A percentile compares a stretch with the other conserved stretches of the same genome.
phyloP scores from a whole-genome alignment of 106 monocot species.

The Acorus gramineus region DNA sequence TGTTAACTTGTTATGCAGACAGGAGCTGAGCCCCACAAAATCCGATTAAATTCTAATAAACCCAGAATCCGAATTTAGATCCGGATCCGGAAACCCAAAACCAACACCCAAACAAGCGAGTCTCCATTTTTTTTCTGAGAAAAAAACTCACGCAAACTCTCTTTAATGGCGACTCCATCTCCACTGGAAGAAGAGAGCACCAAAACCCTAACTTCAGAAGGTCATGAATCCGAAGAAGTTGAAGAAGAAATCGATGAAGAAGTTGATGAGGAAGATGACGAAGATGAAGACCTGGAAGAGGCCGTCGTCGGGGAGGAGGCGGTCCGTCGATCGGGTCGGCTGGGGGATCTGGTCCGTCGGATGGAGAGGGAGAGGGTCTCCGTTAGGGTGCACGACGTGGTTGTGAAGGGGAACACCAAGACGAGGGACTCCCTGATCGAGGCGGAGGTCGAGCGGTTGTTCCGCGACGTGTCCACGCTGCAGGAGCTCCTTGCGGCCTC shows the following conservation, averaged over 20 bases:
- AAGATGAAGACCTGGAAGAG: conserved; percentile 1
- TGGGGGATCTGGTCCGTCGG: conserved; percentile 10
- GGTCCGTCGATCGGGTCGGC: neutral
- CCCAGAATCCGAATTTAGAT: too few relatives aligned
- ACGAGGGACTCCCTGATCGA: conserved; percentile 17
- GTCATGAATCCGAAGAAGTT: neutral
- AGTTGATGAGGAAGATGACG: conserved; percentile 5
- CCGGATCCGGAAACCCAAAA: too few relatives aligned
- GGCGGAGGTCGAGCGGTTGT: conserved; percentile 13
- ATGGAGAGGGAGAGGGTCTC: conserved; percentile 4
- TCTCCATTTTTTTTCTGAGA: too few relatives aligned
- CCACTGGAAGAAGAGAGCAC: too few relatives aligned
- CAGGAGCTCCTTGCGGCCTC: conserved; percentile 23
- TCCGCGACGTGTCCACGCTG: conserved; percentile 14
- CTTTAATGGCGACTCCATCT: too few relatives aligned
- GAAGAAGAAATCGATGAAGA: neutral
- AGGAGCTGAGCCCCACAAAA: too few relatives aligned
- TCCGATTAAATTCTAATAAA: too few relatives aligned
- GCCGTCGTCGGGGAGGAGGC: conserved; percentile 12
- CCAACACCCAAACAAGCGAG: too few relatives aligned
- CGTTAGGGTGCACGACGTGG: conserved; percentile 20
- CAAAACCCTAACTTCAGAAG: too few relatives aligned
- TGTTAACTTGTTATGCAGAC: too few relatives aligned
- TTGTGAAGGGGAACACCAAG: conserved; percentile 16
- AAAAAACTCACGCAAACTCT: too few relatives aligned